These are phyloP conservation scores for Tricholoma furcatifolium DNA, from an alignment of 768 basidiomycete species.

Conservation along the genomic window DNA sequence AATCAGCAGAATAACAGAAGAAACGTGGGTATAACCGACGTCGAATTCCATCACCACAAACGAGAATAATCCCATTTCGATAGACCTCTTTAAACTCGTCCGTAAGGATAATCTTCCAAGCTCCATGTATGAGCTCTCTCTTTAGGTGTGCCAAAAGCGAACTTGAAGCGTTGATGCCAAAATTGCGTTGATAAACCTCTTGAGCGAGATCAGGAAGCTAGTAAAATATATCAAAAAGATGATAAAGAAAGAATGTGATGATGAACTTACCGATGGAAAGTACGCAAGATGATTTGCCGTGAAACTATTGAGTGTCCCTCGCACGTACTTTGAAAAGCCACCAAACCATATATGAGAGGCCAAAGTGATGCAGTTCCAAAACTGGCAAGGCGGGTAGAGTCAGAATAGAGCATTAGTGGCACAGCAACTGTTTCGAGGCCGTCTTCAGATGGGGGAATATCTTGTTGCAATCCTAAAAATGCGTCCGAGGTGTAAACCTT, in stretches of 20 bases:
- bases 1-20: constrained; percentile 14
- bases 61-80: constrained; percentile 5
- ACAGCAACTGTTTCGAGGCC: neutral
- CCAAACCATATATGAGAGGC: neutral
- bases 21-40: constrained; percentile 8
- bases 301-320: neutral
- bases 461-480: neutral
- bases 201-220: neutral
- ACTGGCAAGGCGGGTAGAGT: neutral
- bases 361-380: neutral
- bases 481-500: neutral
- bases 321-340: neutral
- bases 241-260: neutral
- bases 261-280: too few species aligned
- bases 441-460: neutral
- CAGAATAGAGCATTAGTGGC: neutral
- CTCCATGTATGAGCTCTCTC: neutral
- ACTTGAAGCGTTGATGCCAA: too few species aligned
- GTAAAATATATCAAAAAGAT: neutral
- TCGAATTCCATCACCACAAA: constrained; percentile 4
- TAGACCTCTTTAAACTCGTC: constrained; percentile 6
- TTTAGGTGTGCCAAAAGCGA: too few species aligned
- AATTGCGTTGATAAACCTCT: too few species aligned
- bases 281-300: neutral
- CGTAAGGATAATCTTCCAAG: neutral